Conservation (phyloP, 352 stramenopile species). For the Phytophthora cajani region DNA sequence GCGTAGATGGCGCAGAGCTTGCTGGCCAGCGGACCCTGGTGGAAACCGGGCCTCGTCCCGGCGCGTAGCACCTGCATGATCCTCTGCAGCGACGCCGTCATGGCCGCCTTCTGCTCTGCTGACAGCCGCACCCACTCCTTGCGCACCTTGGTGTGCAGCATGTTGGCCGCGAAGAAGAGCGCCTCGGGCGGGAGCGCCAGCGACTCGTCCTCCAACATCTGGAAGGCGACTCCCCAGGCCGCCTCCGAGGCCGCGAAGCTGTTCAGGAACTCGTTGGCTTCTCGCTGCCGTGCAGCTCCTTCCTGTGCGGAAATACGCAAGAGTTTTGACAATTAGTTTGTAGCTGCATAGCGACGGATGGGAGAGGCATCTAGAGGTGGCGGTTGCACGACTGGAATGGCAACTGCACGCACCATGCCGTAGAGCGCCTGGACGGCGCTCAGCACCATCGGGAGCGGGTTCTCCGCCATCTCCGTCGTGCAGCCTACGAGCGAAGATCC, state of each 20-base stretch:
- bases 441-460: constrained; percentile 53
- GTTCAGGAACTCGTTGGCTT: constrained; percentile 75
- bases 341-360: neutral
- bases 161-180: constrained; percentile 82
- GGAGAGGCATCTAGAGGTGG: neutral
- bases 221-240: constrained; percentile 57
- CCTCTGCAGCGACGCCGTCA: constrained; percentile 45
- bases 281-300: constrained; percentile 63
- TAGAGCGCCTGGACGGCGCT: constrained; percentile 68
- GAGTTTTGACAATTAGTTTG: constrained; percentile 4
- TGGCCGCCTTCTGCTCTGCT: constrained; percentile 37
- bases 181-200: constrained; percentile 52
- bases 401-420: constrained; percentile 50
- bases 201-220: constrained; percentile 59
- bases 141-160: constrained; percentile 75
- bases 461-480: constrained; percentile 27
- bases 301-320: constrained; percentile 39
- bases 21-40: constrained; percentile 49
- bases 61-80: constrained; percentile 44
- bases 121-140: constrained; percentile 68
- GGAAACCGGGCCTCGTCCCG: constrained; percentile 33
- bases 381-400: neutral
- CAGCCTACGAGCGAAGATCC: neutral
- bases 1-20: constrained; percentile 72
- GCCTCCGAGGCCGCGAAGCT: constrained; percentile 57